Conservation (phyloP, 805 yeast species). For the Pichia kluyveri region DNA sequence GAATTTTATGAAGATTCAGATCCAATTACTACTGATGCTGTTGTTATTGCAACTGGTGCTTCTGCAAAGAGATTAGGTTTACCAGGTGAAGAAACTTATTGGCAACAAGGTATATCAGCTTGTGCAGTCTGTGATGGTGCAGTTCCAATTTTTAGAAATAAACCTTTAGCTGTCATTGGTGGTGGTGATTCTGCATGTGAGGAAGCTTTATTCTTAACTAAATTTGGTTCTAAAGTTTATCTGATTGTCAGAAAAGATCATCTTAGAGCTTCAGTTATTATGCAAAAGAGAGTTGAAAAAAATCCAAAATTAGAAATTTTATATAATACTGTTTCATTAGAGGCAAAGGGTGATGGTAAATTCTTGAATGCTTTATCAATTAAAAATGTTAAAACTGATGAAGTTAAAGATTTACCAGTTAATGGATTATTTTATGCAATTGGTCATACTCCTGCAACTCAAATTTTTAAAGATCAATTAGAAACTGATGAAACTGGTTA, state of each 20-base stretch:
- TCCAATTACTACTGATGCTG: conserved; percentile 88
- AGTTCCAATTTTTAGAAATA: conserved; percentile 95
- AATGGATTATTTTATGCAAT: conserved; percentile 96
- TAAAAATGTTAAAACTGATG: conserved; percentile 64
- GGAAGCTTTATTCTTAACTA: conserved; percentile 94
- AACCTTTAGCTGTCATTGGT: conserved; percentile 95
- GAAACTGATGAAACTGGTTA: conserved; percentile 86
- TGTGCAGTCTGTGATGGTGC: conserved; percentile 99
- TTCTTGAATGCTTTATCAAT: conserved; percentile 56
- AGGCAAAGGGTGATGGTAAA: conserved; percentile 93
- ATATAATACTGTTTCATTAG: conserved; percentile 76
- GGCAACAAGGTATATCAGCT: conserved; percentile 99
- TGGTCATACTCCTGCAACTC: conserved; percentile 95
- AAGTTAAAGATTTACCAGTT: conserved; percentile 59
- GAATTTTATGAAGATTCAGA: conserved; percentile 89
- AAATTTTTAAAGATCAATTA: conserved; percentile 65
- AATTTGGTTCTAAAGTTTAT: conserved; percentile 94
- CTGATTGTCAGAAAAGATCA: conserved; percentile 90
- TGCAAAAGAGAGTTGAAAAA: conserved; percentile 85
- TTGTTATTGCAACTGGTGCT: conserved; percentile 95
- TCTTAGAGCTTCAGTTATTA: conserved; percentile 90
- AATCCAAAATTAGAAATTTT: conserved; percentile 87
- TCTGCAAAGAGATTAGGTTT: conserved; percentile 89
- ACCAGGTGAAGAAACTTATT: conserved; percentile 95
- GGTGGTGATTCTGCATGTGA: conserved; percentile 99